phyloP scores from a whole-genome alignment of 495 filamentous ascomycete genomes.

The Pseudotulostoma volvatum region DNA sequence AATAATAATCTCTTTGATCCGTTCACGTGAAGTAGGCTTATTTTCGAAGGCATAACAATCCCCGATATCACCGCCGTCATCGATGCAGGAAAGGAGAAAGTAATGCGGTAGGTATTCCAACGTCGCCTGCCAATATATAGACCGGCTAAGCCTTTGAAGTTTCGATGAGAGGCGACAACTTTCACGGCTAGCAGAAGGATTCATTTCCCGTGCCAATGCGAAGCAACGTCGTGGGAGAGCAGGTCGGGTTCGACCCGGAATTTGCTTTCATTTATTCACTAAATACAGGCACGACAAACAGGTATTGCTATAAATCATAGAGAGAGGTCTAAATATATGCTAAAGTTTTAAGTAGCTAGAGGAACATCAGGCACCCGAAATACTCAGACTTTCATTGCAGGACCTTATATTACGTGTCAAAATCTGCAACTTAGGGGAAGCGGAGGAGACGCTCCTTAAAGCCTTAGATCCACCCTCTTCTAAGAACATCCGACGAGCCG shows the following conservation, averaged over 20 bases:
- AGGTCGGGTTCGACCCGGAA: constrained; percentile 83
- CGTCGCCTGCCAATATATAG: neutral
- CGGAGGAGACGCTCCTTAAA: constrained; percentile 76
- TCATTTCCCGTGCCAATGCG: constrained; percentile 85
- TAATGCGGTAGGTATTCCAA: constrained; percentile 45
- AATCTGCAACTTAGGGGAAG: constrained; percentile 82
- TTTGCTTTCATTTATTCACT: constrained; percentile 93
- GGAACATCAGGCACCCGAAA: constrained; percentile 87
- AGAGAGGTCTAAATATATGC: constrained; percentile 1
- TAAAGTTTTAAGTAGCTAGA: constrained; percentile 37
- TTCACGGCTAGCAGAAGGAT: constrained; percentile 75
- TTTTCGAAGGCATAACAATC: constrained; percentile 53
- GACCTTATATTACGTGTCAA: constrained; percentile 93
- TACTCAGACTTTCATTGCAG: constrained; percentile 83
- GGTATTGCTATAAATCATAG: constrained; percentile 12
- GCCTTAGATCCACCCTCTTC: constrained; percentile 79
- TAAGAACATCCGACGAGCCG: constrained; percentile 80
- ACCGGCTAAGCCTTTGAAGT: constrained; percentile 7
- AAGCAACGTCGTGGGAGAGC: constrained; percentile 89
- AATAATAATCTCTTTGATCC: neutral
- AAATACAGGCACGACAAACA: constrained; percentile 61
- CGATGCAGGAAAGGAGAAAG: constrained; percentile 87
- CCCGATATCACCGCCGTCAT: constrained; percentile 92
- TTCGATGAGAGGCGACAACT: constrained; percentile 88
- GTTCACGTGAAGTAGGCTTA: constrained; percentile 1